A percentile compares a stretch with the other conserved stretches of the same genome.
Evolutionary conservation across 2,329 filamentous ascomycete species (phyloP).

Genomic region (Hymenoscyphus infarciens): DNA sequence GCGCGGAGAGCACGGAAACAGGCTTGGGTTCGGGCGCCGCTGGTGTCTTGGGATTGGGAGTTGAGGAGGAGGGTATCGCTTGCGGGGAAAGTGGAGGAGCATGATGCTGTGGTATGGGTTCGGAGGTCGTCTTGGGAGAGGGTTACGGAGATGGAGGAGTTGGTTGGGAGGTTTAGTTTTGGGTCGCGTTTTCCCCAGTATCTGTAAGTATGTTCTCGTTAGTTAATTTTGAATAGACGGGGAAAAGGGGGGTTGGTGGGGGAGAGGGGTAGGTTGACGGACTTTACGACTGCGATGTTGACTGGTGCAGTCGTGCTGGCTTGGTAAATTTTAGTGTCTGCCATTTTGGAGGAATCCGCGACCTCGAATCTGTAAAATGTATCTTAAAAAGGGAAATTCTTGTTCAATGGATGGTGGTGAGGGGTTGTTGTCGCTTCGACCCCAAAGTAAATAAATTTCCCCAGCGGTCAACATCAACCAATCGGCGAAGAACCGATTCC

Average conservation of each 20-base stretch:
- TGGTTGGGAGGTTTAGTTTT: slow-evolving; percentile 93
- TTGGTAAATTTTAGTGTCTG: slow-evolving; percentile 62
- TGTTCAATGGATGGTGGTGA: slow-evolving; percentile 5
- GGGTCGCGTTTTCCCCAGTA: slow-evolving; percentile 98
- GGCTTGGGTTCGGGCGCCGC: slow-evolving; percentile 85
- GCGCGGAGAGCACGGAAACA: slow-evolving; percentile 84
- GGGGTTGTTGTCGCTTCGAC: background rate
- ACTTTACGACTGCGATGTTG: slow-evolving; percentile 99
- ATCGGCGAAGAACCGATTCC: slow-evolving; percentile 20
- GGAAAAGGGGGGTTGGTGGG: slow-evolving; percentile 12
- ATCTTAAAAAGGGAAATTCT: slow-evolving; percentile 2
- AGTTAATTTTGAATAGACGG: slow-evolving; percentile 13
- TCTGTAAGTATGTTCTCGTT: slow-evolving; percentile 37
- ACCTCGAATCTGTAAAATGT: background rate
- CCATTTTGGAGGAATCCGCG: slow-evolving; percentile 26
- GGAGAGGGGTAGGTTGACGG: slow-evolving; percentile 27
- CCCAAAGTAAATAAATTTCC: slow-evolving; percentile 9
- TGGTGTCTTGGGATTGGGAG: slow-evolving; percentile 75
- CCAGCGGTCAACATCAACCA: slow-evolving; percentile 25
- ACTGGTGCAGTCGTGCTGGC: slow-evolving; percentile 95
- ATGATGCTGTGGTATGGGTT: slow-evolving; percentile 93
- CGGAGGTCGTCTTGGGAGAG: slow-evolving; percentile 91
- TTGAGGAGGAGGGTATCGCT: slow-evolving; percentile 81
- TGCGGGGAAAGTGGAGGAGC: slow-evolving; percentile 66
- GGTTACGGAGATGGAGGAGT: slow-evolving; percentile 95